Evolutionary conservation across 2,329 filamentous ascomycete genomes (phyloP).

Genomic region (Nannizziopsis arthrosporioides): DNA sequence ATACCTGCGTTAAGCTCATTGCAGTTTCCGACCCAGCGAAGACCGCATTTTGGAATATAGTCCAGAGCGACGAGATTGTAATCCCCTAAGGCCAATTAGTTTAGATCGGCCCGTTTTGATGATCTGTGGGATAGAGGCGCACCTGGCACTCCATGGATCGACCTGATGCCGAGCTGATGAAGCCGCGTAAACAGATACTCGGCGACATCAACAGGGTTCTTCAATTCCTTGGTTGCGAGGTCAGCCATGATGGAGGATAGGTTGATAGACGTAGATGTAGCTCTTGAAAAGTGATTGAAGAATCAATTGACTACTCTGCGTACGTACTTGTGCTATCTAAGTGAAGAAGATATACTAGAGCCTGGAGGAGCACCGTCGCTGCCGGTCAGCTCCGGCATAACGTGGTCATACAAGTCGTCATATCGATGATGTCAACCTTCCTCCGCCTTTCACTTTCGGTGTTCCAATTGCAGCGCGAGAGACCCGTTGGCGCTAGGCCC

Average conservation of each 20-base stretch:
- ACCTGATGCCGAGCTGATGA: conserved; percentile 38
- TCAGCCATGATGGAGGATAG: conserved; percentile 24
- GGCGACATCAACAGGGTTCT: conserved; percentile 34
- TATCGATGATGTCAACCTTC: no score
- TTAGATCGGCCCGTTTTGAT: background rate
- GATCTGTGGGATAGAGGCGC: conserved; percentile 17
- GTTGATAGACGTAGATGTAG: no score
- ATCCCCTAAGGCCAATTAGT: conserved; percentile 34
- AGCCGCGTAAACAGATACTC: conserved; percentile 42
- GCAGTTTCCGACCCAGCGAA: conserved; percentile 55
- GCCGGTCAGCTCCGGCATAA: no score
- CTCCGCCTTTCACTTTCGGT: no score
- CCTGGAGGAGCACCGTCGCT: no score
- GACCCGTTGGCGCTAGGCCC: no score
- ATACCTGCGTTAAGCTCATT: conserved; percentile 62
- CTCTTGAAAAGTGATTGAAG: no score
- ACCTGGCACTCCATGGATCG: conserved; percentile 43
- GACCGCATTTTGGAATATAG: conserved; percentile 47
- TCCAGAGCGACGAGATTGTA: conserved; percentile 61
- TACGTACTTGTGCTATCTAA: no score
- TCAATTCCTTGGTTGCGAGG: conserved; percentile 35
- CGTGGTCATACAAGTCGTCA: no score
- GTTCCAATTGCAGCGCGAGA: no score
- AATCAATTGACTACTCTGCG: no score
- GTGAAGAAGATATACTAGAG: no score